These are phyloP conservation scores for Hemileia vastatrix DNA, from an alignment of 1,284 basidiomycete genomes.

Conservation along the genomic window DNA sequence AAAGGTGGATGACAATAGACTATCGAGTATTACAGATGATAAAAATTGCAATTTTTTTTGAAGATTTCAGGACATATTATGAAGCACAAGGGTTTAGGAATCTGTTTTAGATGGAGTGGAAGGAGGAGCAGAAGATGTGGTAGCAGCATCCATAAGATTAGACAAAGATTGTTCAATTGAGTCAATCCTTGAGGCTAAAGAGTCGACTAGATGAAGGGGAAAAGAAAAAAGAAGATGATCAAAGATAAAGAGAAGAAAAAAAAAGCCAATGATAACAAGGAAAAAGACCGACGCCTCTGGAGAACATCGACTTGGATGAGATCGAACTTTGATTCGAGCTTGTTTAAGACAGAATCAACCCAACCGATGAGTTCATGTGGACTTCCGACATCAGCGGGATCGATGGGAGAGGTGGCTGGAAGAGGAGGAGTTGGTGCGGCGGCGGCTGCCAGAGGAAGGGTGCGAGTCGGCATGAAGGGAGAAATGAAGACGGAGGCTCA, in stretches of 20 bases:
- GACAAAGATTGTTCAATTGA: slow-evolving; percentile 18
- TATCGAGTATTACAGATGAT: too few relatives aligned
- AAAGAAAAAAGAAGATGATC: neutral
- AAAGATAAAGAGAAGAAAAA: neutral
- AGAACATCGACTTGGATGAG: slow-evolving; percentile 11
- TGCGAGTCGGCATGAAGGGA: too few relatives aligned
- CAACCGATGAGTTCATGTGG: slow-evolving; percentile 22
- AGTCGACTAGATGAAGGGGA: slow-evolving; percentile 2
- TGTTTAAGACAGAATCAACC: slow-evolving; percentile 16
- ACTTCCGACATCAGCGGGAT: slow-evolving; percentile 14
- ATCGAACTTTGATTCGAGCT: slow-evolving; percentile 15
- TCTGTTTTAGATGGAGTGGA: neutral
- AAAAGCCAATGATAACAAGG: neutral
- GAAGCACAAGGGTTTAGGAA: too few relatives aligned
- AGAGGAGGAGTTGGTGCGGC: too few relatives aligned
- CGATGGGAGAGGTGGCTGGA: too few relatives aligned
- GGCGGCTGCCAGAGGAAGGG: too few relatives aligned
- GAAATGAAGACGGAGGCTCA: too few relatives aligned
- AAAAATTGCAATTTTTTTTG: too few relatives aligned
- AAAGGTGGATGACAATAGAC: too few relatives aligned
- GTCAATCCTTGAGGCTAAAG: slow-evolving; percentile 12
- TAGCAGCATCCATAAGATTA: slow-evolving; percentile 2
- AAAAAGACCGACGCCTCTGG: slow-evolving; percentile 7
- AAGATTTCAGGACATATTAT: too few relatives aligned
- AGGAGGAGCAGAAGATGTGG: neutral